These are phyloP conservation scores for Ophiosphaerella herpotricha DNA, from an alignment of 2,329 filamentous ascomycete species.

Conservation along the genomic window DNA sequence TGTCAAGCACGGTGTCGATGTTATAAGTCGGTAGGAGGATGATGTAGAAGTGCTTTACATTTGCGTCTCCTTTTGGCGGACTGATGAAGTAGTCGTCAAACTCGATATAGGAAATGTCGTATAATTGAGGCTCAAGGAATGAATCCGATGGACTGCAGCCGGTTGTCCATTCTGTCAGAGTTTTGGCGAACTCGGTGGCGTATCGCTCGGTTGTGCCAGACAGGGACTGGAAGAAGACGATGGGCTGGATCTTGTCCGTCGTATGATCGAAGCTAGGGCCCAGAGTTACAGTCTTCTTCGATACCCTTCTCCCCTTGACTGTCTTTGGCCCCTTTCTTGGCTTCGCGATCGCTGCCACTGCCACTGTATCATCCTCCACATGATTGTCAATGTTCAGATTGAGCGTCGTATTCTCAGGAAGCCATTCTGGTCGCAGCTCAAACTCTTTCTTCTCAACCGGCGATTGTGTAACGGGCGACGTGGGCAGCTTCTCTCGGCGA, in stretches of 20 bases:
- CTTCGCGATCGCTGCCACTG: constrained; percentile 25
- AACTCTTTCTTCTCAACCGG: constrained; percentile 38
- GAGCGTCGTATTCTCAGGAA: constrained; percentile 39
- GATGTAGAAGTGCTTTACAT: constrained; percentile 75
- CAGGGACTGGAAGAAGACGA: constrained; percentile 89
- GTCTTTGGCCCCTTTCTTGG: constrained; percentile 43
- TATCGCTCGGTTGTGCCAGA: constrained; percentile 81
- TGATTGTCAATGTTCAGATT: constrained; percentile 35
- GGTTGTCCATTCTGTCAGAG: constrained; percentile 54
- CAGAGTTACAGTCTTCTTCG: constrained; percentile 23
- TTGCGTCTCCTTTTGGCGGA: constrained; percentile 64
- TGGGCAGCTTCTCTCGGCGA: constrained; percentile 33
- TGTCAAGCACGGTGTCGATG: constrained; percentile 89
- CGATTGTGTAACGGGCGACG: constrained; percentile 38
- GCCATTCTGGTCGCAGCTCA: constrained; percentile 41
- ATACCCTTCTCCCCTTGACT: constrained; percentile 42
- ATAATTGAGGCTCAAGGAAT: constrained; percentile 64
- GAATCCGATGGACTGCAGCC: constrained; percentile 41
- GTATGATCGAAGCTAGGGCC: constrained; percentile 30
- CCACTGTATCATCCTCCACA: constrained; percentile 31
- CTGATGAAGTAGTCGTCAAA: constrained; percentile 91
- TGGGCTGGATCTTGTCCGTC: constrained; percentile 64
- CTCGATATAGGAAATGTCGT: constrained; percentile 84
- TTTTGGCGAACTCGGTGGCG: constrained; percentile 65
- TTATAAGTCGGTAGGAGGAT: constrained; percentile 90